Evolutionary conservation across 345 rosid species (phyloP), one percentile per base, ranked within the genome.

Genomic region (Carallia pectinifolia): DNA sequence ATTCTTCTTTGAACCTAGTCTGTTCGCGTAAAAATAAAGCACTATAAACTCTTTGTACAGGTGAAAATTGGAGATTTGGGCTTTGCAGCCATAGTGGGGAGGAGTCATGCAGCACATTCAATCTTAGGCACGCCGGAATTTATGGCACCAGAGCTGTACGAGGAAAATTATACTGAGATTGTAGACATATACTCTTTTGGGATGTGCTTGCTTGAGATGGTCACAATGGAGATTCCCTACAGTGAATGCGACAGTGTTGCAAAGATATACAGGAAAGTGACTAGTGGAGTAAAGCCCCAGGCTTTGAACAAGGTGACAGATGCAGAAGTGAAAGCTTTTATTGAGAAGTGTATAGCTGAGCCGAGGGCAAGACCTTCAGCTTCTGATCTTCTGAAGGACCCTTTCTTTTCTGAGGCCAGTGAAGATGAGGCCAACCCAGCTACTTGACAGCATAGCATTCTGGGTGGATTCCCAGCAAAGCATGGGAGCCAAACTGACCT

Each of bases 51-150:
- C 18, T 69, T 15, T 44, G 30, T 62, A 31, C 66, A 88, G 90
- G 82, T 86, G 67, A 88, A 86, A 79, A 88, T 88, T 55, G 93
- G 93, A n/a, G 90, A 88, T 77, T 71, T 86, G n/a, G 93, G 93
- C 38, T 70, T 88, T 66, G 89, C 93, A 47, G 84, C 93, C 62
- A 76, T 84, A 58, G 87, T 84, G 58, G 93, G 89, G 44, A 81
- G 71, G 79, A 88, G 85, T 74, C 90, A 86, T 50, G 79, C 67
- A 39, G 90, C 90, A 1, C 93, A 88, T 77, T 83, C 93, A 19
- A 67, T 85, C 69, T 58, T 88, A 18, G 93, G 90, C 61, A 88
- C 90, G 37, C 89, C 90, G 34, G 93, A 88, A 74, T 88, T 69
- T 38, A 88, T 86, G 93, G 90, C 90, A 64, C 93, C 90, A 1